Evolutionary conservation across 352 stramenopile genomes (phyloP), one percentile per base, ranked within the genome.

Genomic region (Saprolegnia diclina): DNA sequence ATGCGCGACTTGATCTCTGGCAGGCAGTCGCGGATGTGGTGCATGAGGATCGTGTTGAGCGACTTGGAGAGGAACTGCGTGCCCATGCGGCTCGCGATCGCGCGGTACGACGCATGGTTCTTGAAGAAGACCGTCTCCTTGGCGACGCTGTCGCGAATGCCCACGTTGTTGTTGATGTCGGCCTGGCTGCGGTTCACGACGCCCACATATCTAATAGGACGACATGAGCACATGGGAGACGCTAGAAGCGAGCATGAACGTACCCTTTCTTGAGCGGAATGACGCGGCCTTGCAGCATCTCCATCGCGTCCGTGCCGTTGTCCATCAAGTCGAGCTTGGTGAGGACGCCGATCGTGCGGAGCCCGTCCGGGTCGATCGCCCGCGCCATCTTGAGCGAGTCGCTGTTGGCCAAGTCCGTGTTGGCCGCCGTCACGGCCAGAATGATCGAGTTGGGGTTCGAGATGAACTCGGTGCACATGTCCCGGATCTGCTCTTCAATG

Each of bases 321-420:
- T 99, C 98, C 97, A 99, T 99, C 46, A 99, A 87, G 77, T 99
- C 98, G 22, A 99, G 78, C 78, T 99, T 99, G 2, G 97, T 99
- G 32, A 99, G 81, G 48, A 99, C 97, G 46, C 98, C 98, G 72
- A 99, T 98, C 5, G 98, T 99, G 42, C 98, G 83, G 72, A 97
- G 83, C 26, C 98, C 97, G 13, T 94, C 84, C 0, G 83, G 83
- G 71, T 97, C 89, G 52, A 97, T 95, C 72, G 97, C 87, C 3
- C 90, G 81, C 26, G 97, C 97, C 78, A 99, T 90, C 76, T 99
- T 98, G 53, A 99, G 82, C 22, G 97, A 95, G 76, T 99, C 98
- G 65, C 88, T 98, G 77, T 99, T 99, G 29, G 97, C 97, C 59
- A 99, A 76, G 79, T 99, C 98, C 16, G 94, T 98, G 77, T 99